Evolutionary conservation across 352 stramenopile species (phyloP).

Genomic region (Pilasporangium apinafurcum): DNA sequence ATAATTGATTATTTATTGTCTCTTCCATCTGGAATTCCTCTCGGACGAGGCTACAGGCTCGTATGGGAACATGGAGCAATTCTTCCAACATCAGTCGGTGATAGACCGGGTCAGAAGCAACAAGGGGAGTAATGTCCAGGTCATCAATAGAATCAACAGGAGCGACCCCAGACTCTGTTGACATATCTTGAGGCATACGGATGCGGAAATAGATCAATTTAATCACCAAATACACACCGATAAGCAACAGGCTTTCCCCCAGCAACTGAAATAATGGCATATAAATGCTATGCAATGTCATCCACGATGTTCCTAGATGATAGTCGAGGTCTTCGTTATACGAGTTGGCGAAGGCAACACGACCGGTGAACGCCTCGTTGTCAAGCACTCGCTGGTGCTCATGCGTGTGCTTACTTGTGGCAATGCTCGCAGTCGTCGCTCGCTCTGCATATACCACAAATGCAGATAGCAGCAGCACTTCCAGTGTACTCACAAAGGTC

Average conservation of each 20-base stretch:
- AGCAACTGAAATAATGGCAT: conserved; percentile 25
- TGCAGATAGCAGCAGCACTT: conserved; percentile 25
- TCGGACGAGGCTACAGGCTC: conserved; percentile 42
- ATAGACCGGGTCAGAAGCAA: conserved; percentile 15
- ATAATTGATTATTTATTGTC: conserved; percentile 19
- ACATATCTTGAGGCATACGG: background rate
- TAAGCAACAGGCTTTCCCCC: conserved; percentile 13
- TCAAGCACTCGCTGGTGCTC: conserved; percentile 32
- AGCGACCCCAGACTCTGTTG: conserved; percentile 2
- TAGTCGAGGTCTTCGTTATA: conserved; percentile 48
- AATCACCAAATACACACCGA: conserved; percentile 3
- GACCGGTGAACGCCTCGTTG: conserved; percentile 16
- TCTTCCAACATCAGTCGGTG: conserved; percentile 43
- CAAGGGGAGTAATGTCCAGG: background rate
- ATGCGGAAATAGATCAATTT: conserved; percentile 4
- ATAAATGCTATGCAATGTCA: conserved; percentile 20
- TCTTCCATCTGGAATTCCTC: conserved; percentile 29
- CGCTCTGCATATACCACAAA: conserved; percentile 19
- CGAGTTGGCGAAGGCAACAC: conserved; percentile 28
- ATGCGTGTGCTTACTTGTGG: conserved; percentile 20
- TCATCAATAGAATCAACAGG: background rate
- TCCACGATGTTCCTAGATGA: conserved; percentile 17
- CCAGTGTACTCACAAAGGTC: conserved; percentile 28
- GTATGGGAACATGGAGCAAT: conserved; percentile 34
- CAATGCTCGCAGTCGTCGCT: conserved; percentile 15